Evolutionary conservation across 306 rosid species (phyloP), one percentile per base, ranked within the genome.

Genomic region (Lablab purpureus): DNA sequence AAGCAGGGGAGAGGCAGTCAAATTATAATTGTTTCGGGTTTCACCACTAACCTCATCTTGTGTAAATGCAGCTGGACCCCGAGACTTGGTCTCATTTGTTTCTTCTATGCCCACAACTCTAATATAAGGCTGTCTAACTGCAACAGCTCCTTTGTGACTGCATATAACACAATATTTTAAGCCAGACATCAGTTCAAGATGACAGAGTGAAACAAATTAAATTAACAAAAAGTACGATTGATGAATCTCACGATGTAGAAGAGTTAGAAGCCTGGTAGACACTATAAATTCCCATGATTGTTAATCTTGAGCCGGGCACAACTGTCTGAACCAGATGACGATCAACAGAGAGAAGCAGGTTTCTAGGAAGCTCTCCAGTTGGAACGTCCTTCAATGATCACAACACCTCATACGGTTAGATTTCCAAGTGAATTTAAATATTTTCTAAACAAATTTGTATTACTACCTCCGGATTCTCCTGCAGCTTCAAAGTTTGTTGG

Each of bases 301-400:
- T 89, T 84, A 95, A 80, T 90, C 99, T 91, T 73, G 99, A 90
- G 84, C 99, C 98, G 14, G 99, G 99, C 17, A 95, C 98, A 54
- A 95, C 91, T 40, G 93, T 95, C 76, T 95, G 98, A 79, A 95
- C 99, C 19, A 95, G 97, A 80, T 89, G 98, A 15, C 99, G 94
- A 73, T 95, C 99, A 59, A 93, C 91, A n/a, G 99, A 95, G 15
- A 95, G 90, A 87, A 95, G 98, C 82, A 92, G 79, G 87, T 95
- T 95, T 85, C 99, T 90, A 36, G 99, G 99, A 82, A 95, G 98
- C 87, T 95, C 98, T 73, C 99, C 99, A 14, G 98, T 91, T 18
- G 99, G 99, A 68, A 93, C 98, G 78, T 95, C 98, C 99, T 95
- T 81, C 89, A 90, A 74, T 45, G 81, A 70, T 74, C 67, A 86